Evolutionary conservation across 2,329 filamentous ascomycete species (phyloP).

Genomic region (Paraconiothyrium sp.): DNA sequence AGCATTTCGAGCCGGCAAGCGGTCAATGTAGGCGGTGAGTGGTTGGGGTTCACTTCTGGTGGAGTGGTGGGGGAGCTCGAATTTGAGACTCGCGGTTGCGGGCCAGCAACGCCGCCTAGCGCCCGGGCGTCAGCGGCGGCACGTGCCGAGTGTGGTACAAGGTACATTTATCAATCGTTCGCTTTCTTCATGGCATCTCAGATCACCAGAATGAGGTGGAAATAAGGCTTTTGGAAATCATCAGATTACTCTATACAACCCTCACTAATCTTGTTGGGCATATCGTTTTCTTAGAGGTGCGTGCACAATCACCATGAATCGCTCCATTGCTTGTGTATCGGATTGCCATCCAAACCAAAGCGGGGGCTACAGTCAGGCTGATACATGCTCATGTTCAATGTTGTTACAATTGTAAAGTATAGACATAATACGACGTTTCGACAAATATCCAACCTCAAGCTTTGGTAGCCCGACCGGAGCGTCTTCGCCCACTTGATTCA

Average conservation of each 20-base stretch:
- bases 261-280: too few relatives aligned
- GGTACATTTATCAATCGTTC: not conserved
- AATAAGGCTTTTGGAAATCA: too few relatives aligned
- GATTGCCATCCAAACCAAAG: too few relatives aligned
- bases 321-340: not conserved
- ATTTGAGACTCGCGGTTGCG: conserved; percentile 35
- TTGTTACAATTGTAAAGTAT: not conserved
- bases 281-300: not conserved
- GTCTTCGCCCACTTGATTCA: conserved; percentile 28
- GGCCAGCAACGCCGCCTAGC: conserved; percentile 27
- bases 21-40: not conserved
- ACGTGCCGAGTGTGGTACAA: conserved; percentile 14
- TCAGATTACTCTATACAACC: too few relatives aligned
- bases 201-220: too few relatives aligned
- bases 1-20: conserved; percentile 13
- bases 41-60: not conserved
- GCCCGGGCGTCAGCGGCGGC: conserved; percentile 30
- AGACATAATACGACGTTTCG: not conserved
- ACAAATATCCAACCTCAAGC: conserved; percentile 13
- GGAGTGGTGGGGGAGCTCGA: conserved; percentile 42
- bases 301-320: not conserved
- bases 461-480: conserved; percentile 35
- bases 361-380: not conserved
- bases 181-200: too few relatives aligned
- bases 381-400: not conserved